Evolutionary conservation across 495 filamentous ascomycete genomes (phyloP), one percentile per base, ranked within the genome.

Genomic region (Hypoxylon cercidicola): DNA sequence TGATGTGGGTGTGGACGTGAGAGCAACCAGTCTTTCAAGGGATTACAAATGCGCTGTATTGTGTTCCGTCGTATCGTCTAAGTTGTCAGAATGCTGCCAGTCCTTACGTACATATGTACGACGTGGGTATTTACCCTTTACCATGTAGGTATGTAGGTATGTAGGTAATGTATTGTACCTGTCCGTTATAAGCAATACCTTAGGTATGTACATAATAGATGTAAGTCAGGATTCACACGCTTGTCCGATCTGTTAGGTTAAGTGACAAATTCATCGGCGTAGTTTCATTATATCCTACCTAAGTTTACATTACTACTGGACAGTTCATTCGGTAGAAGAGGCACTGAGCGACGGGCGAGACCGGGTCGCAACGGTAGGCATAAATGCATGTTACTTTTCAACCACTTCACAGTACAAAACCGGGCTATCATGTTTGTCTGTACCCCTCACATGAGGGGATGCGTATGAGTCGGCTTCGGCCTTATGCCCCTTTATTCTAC

Each of bases 1-100:
- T 23, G 18, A 60, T 21, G 35, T 34, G 34, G 18, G 12, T 32
- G 47, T 39, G n/a, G n/a, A 28, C 30, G 7, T 40, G 12, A 46
- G n/a, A 49, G 48, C 15, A 20, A 30, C 10, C 32, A 4, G 39
- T 28, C 9, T 35, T 19, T 37, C 9, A 15, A 55, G 48, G 64
- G 53, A 54, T 62, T 54, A 67, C 64, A 49, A 18, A 58, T 67
- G 58, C 44, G 64, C 32, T 67, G 64, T 67, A 41, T 61, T 62
- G 64, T 67, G 53, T 23, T 48, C 18, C 52, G 58, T 67, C 8
- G 46, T 34, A 46, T 44, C 18, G 59, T 62, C 44, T 50, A 50
- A 50, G 51, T 53, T 40, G 21, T 21, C 13, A 48, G 21, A 45
- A 28, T 43, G 28, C 12, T 19, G n/a, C 11, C 19, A 28, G 48